Evolutionary conservation across 805 yeast species (phyloP).

Genomic region (Hanseniaspora valbyensis): DNA sequence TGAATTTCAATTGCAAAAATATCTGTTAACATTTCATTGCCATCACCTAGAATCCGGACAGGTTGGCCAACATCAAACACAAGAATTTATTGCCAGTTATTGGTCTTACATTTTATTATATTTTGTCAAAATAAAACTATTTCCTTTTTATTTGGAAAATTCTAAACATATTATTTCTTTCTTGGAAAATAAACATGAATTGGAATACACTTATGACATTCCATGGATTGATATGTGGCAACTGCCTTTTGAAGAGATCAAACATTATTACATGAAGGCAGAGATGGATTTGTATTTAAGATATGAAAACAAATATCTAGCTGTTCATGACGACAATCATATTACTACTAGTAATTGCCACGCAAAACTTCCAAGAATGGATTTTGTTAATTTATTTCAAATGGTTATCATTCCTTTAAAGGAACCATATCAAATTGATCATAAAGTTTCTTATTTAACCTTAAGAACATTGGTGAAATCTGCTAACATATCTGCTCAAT

Average conservation of each 20-base stretch:
- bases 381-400: background rate
- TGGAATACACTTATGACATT: constrained; percentile 1
- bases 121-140: background rate
- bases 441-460: background rate
- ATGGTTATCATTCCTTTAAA: background rate
- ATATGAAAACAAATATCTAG: background rate
- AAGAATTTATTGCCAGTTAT: background rate
- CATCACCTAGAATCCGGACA: background rate
- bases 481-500: too few relatives aligned
- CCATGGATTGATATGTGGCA: background rate
- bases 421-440: background rate
- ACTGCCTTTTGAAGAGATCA: background rate
- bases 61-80: background rate
- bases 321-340: background rate
- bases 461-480: background rate
- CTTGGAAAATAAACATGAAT: background rate
- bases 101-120: background rate
- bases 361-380: background rate
- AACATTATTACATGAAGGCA: background rate
- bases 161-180: background rate
- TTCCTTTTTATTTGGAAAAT: background rate
- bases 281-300: background rate
- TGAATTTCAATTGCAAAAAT: background rate
- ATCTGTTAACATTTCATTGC: background rate
- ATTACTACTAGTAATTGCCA: background rate